Evolutionary conservation across 352 stramenopile genomes (phyloP).

Genomic region (Phytophthora agathidicida): DNA sequence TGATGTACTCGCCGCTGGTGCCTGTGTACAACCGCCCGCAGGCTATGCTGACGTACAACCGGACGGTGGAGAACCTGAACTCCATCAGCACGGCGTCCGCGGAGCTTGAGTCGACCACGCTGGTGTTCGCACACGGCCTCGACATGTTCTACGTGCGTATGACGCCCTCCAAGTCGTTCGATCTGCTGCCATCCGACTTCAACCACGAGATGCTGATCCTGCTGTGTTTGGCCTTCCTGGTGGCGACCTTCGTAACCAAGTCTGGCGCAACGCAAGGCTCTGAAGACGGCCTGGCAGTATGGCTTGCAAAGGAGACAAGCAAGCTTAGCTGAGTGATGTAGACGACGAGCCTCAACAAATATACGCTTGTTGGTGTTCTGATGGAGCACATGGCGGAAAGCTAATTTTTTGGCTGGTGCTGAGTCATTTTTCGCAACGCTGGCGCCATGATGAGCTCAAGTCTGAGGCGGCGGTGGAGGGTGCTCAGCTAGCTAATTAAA

Average conservation of each 20-base stretch:
- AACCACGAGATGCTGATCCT: conserved; percentile 94
- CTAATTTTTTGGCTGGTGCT: conserved; percentile 15
- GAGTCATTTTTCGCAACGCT: conserved; percentile 17
- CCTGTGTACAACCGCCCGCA: conserved; percentile 87
- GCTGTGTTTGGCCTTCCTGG: conserved; percentile 89
- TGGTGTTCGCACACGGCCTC: conserved; percentile 93
- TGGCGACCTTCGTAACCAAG: conserved; percentile 72
- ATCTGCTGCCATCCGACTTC: conserved; percentile 96
- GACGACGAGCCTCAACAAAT: conserved; percentile 3
- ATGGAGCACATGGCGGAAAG: conserved; percentile 8
- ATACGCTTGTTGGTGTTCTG: conserved; percentile 11
- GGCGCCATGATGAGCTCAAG: conserved; percentile 7
- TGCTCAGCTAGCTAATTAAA: no score
- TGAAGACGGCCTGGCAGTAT: conserved; percentile 87
- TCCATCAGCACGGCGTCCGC: conserved; percentile 71
- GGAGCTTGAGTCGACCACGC: conserved; percentile 94
- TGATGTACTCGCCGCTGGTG: conserved; percentile 92
- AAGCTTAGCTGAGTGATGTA: conserved; percentile 1
- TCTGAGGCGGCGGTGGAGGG: conserved; percentile 15
- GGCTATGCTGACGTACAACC: conserved; percentile 92
- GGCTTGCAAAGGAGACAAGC: conserved; percentile 16
- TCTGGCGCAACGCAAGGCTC: conserved; percentile 73
- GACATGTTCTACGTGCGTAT: conserved; percentile 96
- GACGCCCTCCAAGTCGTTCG: conserved; percentile 94
- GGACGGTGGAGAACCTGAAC: conserved; percentile 85